Percentiles rank a stretch among this genome's conserved stretches.
Evolutionary conservation across 139 green algal species (phyloP).

Genomic region (Chlorella sp.): DNA sequence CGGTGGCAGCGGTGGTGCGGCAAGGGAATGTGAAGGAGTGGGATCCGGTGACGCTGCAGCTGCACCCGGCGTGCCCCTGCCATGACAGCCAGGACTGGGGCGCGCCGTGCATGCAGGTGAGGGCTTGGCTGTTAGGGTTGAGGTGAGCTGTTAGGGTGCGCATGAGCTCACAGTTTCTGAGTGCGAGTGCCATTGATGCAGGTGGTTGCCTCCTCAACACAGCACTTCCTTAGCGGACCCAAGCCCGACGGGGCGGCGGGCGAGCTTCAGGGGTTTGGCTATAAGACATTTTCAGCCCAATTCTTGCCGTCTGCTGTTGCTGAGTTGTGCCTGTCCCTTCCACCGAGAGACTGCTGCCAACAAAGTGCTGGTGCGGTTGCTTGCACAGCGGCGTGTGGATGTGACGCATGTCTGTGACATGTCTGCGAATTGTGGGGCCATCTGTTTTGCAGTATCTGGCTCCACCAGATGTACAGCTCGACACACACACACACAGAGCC

Average conservation of each 20-base stretch:
- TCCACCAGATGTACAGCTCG: too few relatives aligned
- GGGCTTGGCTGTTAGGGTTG: background rate
- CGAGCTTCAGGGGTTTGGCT: too few relatives aligned
- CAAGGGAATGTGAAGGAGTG: too few relatives aligned
- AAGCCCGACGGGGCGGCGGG: background rate
- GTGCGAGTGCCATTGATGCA: background rate
- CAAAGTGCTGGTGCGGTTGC: background rate
- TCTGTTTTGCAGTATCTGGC: background rate
- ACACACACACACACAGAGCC: background rate
- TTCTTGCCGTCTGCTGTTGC: too few relatives aligned
- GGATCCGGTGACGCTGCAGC: background rate
- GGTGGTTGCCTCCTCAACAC: background rate
- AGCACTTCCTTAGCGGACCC: background rate
- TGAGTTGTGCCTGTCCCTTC: too few relatives aligned
- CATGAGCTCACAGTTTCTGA: background rate
- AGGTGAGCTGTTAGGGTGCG: background rate
- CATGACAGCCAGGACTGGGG: conserved; percentile 1
- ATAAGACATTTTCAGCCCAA: background rate
- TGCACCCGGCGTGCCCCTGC: conserved; percentile 18
- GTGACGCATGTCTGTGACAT: background rate
- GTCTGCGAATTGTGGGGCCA: background rate
- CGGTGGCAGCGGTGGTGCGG: too few relatives aligned
- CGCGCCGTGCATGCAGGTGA: conserved; percentile 19
- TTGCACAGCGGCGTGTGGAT: background rate
- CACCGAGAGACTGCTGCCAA: background rate